Evolutionary conservation across 768 basidiomycete species (phyloP), one percentile per base, ranked within the genome.

Genomic region (Phlebiopsis gigantea): DNA sequence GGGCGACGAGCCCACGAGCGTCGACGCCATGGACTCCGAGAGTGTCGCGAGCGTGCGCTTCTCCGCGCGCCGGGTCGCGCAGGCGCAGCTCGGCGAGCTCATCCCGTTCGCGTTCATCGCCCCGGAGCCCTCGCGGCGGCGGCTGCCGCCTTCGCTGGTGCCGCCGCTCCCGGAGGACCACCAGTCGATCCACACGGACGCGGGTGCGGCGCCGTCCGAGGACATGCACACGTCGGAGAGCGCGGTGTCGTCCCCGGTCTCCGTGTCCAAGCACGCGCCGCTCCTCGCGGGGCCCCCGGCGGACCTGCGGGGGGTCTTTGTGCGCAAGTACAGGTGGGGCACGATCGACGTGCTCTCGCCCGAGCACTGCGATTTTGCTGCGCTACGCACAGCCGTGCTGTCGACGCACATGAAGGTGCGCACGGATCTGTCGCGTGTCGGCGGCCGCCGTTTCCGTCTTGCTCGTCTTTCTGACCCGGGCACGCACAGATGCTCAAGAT

Each of bases 321-420:
- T 82, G 30, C 75, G 93, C 60, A 84, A 81, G 66, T 95, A 88
- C 69, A 75, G 91, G 63, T 96, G 93, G 93, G 94, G 94, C 31
- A 87, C 80, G 45, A 79, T 95, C 57, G 89, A 93, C 69, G 91
- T 94, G 55, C 80, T 94, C 48, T 78, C 91, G 70, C 90, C 92
- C 52, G 78, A 77, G 26, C 93, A 96, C 61, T 93, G 90, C 63
- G 94, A 97, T 71, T 94, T 93, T 68, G 80, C 87, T 39, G 85
- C 88, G 59, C 73, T 97, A 69, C 81, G 90, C 61, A 92, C 90
- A 14, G 86, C 88, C 51, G 81, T 95, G 53, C 71, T 97, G 56
- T 87, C 88, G 19, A 91, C 88, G 39, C 90, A 93, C 72, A 77
- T 93, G 70, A 91, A 88, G 77, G 91, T 93, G 61, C 57, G 77